phyloP scores from a whole-genome alignment of 306 rosid species.

The Citrullus amarus region DNA sequence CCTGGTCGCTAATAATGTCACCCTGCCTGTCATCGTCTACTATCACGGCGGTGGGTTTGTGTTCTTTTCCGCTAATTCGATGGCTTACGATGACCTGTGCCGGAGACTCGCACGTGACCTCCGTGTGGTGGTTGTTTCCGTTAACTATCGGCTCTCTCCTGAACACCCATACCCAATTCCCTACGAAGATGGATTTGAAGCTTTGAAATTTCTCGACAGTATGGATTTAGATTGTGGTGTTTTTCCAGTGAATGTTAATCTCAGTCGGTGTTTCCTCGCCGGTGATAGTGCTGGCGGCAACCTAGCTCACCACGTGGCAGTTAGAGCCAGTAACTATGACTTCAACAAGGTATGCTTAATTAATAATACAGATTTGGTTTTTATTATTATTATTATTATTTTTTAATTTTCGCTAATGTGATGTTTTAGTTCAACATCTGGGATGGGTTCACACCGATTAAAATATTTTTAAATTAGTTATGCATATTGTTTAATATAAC shows the following conservation, averaged over 20 bases:
- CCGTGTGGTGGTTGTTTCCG: slow-evolving; percentile 37
- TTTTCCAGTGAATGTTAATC: background rate
- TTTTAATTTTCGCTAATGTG: too few species aligned
- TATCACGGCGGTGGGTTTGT: slow-evolving; percentile 58
- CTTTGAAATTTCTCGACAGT: slow-evolving; percentile 15
- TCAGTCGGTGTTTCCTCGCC: slow-evolving; percentile 9
- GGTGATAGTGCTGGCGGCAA: slow-evolving; percentile 29
- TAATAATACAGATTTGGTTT: too few species aligned
- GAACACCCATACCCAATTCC: slow-evolving; percentile 44
- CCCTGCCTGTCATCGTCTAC: slow-evolving; percentile 29
- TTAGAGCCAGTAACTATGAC: background rate
- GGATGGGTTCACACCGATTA: too few species aligned
- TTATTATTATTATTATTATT: too few species aligned
- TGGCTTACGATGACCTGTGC: slow-evolving; percentile 35
- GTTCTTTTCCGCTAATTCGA: slow-evolving; percentile 30
- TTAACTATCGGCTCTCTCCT: slow-evolving; percentile 57
- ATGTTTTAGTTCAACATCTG: too few species aligned
- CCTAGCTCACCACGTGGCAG: slow-evolving; percentile 18
- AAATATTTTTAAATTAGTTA: too few species aligned
- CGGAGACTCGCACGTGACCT: slow-evolving; percentile 23
- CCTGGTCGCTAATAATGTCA: background rate
- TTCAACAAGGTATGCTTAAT: background rate
- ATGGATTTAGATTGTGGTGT: background rate
- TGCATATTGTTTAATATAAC: too few species aligned
- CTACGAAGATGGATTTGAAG: slow-evolving; percentile 59